Conservation (phyloP, 495 filamentous ascomycete genomes). For the Saxophila tyrrhenica region DNA sequence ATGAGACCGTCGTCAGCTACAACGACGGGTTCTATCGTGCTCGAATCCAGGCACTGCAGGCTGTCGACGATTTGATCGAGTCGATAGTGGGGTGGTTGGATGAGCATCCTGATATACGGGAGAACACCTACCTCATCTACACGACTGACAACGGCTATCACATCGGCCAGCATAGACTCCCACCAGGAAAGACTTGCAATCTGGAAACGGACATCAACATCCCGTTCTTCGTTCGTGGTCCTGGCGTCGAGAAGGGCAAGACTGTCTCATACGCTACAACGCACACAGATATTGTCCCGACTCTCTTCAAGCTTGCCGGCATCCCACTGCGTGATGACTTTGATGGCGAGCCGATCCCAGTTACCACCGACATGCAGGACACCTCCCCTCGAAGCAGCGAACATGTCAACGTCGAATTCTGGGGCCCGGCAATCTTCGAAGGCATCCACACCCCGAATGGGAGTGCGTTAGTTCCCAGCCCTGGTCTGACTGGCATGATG, state of each 20-base stretch:
- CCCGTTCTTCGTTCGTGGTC: constrained; percentile 39
- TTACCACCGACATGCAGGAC: constrained; percentile 23
- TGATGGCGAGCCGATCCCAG: constrained; percentile 18
- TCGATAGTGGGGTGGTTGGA: constrained; percentile 38
- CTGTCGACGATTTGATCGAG: constrained; percentile 59
- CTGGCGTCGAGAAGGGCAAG: constrained; percentile 13
- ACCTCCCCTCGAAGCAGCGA: constrained; percentile 29
- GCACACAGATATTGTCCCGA: constrained; percentile 58
- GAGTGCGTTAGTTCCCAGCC: neutral
- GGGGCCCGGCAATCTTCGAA: constrained; percentile 22
- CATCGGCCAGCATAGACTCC: constrained; percentile 58
- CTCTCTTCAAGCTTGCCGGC: constrained; percentile 44
- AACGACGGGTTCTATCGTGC: constrained; percentile 57
- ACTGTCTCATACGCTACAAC: constrained; percentile 46
- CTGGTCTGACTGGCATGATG: neutral
- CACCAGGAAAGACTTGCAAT: constrained; percentile 57
- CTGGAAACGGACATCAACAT: constrained; percentile 65
- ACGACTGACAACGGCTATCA: constrained; percentile 66
- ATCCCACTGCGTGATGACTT: constrained; percentile 15
- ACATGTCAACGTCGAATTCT: constrained; percentile 26
- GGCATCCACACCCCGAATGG: constrained; percentile 8
- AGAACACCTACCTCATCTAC: constrained; percentile 59
- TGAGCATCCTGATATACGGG: constrained; percentile 39
- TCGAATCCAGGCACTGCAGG: constrained; percentile 50
- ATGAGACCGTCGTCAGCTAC: constrained; percentile 43